Evolutionary conservation across 768 basidiomycete species (phyloP), one percentile per base, ranked within the genome.

Genomic region (Ramaria rubella): DNA sequence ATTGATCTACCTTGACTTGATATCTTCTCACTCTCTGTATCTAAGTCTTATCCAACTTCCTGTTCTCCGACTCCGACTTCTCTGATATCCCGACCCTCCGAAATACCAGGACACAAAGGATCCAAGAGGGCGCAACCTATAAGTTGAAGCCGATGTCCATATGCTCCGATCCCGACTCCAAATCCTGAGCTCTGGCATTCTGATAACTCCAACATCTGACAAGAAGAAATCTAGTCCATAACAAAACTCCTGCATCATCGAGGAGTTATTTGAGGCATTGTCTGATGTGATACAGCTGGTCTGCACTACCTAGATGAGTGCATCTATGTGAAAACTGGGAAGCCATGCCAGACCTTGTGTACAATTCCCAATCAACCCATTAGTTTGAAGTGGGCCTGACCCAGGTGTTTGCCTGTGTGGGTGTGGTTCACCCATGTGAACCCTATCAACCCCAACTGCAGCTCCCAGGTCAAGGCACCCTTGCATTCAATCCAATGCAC

Each of bases 401-500:
- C 72, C 0, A 76, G 66, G 0, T 65, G 66, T 1, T n/a, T 19
- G 0, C 74, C 73, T 45, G 65, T 67, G 58, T 77, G 75, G 7
- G 74, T 64, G 23, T 62, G 63, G 57, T 73, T 73, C 17, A 76
- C 27, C n/a, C 57, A 62, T 0, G 64, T 65, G 38, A 76, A 76
- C 1, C 73, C 74, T 1, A 74, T 46, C 0, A 77, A 58, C 2
- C 65, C 66, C 30, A 54, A 62, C 19, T 69, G 49, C 7, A 69
- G 38, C 26, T 63, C 54, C 72, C 70, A 75, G 11, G 11, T n/a
- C n/a, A 11, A 11, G 11, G 36, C 11, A n/a, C 36, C 36, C 59
- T 73, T n/a, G n/a, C n/a, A 69, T 30, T 74, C 69, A 40, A 73
- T 70, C 73, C 74, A 76, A 51, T 73, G 71, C 0, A 64, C 71